A percentile compares a stretch with the other conserved stretches of the same genome.
These are phyloP conservation scores for Parasarocladium wereldwijsianum DNA, from an alignment of 2,329 filamentous ascomycete genomes.

Conservation along the genomic window DNA sequence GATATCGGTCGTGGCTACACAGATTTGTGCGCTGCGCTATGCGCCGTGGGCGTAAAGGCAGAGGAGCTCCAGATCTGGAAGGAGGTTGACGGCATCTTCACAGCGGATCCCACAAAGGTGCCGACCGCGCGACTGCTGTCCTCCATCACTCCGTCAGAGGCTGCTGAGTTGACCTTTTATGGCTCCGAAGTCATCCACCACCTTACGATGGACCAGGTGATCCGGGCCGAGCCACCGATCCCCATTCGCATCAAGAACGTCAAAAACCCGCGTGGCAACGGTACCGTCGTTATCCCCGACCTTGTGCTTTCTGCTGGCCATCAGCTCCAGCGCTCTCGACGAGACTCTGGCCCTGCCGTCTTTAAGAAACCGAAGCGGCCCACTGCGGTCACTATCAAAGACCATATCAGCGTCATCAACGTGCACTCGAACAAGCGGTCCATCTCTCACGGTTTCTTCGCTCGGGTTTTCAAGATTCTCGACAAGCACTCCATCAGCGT, in stretches of 20 bases:
- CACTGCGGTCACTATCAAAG: slow-evolving; percentile 92
- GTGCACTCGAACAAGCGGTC: slow-evolving; percentile 96
- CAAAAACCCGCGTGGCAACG: slow-evolving; percentile 66
- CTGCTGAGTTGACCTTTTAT: slow-evolving; percentile 88
- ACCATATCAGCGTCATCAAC: slow-evolving; percentile 92
- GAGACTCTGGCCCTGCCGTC: slow-evolving; percentile 12
- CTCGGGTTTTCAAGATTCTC: slow-evolving; percentile 81
- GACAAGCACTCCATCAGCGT: slow-evolving; percentile 80
- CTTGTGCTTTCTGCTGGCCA: slow-evolving; percentile 35
- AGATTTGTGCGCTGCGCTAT: slow-evolving; percentile 83
- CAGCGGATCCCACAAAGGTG: slow-evolving; percentile 71
- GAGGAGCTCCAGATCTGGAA: slow-evolving; percentile 96
- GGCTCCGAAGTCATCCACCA: slow-evolving; percentile 96
- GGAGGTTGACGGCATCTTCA: slow-evolving; percentile 93
- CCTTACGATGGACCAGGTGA: slow-evolving; percentile 94
- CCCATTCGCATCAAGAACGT: slow-evolving; percentile 87
- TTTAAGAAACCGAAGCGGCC: slow-evolving; percentile 55
- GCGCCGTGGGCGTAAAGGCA: slow-evolving; percentile 77
- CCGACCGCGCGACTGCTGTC: slow-evolving; percentile 83
- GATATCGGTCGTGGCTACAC: slow-evolving; percentile 93
- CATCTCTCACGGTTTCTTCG: slow-evolving; percentile 90
- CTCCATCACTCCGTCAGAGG: slow-evolving; percentile 85
- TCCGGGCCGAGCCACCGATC: slow-evolving; percentile 64
- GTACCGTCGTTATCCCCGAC: slow-evolving; percentile 76
- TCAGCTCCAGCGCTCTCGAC: slow-evolving; percentile 38